Evolutionary conservation across 805 yeast genomes (phyloP).

Genomic region (Blastobotrys peoriensis): DNA sequence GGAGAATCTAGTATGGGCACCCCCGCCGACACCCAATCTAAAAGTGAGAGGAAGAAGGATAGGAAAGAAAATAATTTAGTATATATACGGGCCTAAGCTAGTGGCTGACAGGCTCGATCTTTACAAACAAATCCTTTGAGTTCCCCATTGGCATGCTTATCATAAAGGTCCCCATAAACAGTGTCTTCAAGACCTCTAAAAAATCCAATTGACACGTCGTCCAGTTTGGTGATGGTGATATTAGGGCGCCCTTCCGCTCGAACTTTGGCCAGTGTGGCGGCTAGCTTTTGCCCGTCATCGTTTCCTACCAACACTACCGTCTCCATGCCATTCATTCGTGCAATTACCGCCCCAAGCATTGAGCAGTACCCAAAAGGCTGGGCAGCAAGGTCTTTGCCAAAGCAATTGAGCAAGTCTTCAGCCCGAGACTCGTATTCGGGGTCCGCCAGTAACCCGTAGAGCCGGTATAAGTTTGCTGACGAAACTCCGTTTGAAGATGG

Average conservation of each 20-base stretch:
- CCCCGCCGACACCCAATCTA: too few relatives aligned
- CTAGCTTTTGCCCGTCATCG: conserved; percentile 3
- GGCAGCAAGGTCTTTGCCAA: conserved; percentile 19
- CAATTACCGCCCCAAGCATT: conserved; percentile 19
- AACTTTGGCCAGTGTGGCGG: conserved; percentile 3
- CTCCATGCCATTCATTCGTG: conserved; percentile 12
- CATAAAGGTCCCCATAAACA: conserved; percentile 12
- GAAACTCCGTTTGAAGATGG: conserved; percentile 35
- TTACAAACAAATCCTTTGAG: conserved; percentile 10
- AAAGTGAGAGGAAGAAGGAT: too few relatives aligned
- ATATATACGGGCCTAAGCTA: too few relatives aligned
- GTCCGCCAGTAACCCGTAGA: conserved; percentile 14
- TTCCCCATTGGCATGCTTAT: conserved; percentile 4
- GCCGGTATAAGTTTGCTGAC: conserved; percentile 26
- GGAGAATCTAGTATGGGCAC: conserved; percentile 42
- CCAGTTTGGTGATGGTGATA: conserved; percentile 14
- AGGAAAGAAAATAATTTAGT: too few relatives aligned
- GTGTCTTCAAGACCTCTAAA: conserved; percentile 8
- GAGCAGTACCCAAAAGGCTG: conserved; percentile 23
- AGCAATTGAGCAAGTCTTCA: conserved; percentile 14
- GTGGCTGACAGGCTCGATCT: conserved; percentile 12
- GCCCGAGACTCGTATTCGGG: conserved; percentile 14
- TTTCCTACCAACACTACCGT: conserved; percentile 15
- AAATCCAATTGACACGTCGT: conserved; percentile 12
- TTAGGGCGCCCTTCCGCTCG: conserved; percentile 7